Percentiles rank a stretch among this genome's conserved stretches.
These are phyloP conservation scores for Sedum album DNA, from an alignment of 164 flowering plant species.

Conservation along the genomic window DNA sequence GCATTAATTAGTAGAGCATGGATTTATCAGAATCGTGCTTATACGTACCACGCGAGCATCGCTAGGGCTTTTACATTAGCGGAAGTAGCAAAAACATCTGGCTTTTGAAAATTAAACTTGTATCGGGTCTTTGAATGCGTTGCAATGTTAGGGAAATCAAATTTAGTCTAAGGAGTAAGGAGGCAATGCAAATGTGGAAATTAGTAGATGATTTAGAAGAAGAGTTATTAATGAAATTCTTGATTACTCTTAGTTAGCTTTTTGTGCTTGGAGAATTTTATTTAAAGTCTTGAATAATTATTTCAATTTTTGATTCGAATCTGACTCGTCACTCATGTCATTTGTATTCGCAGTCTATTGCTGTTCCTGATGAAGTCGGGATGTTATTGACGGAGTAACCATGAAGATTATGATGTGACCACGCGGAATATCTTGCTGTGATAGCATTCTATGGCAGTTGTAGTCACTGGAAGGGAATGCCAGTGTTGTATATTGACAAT, in stretches of 20 bases:
- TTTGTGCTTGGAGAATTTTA: not conserved
- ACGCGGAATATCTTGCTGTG: not conserved
- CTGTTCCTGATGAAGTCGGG: not conserved
- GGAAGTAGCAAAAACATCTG: too few relatives aligned
- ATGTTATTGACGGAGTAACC: not conserved
- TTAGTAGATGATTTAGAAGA: not conserved
- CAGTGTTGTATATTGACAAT: not conserved
- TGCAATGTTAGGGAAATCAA: not conserved
- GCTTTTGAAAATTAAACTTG: not conserved
- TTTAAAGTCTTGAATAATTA: too few relatives aligned
- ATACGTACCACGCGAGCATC: too few relatives aligned
- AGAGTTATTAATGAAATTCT: not conserved
- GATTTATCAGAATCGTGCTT: not conserved
- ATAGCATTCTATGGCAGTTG: not conserved
- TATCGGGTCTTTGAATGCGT: not conserved
- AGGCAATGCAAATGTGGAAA: not conserved
- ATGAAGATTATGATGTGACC: not conserved
- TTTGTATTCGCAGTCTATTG: not conserved
- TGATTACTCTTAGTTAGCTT: not conserved
- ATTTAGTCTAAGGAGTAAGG: not conserved
- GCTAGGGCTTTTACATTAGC: too few relatives aligned
- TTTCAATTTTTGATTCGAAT: too few relatives aligned
- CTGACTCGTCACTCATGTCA: not conserved
- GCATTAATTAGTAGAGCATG: not conserved
- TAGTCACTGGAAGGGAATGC: not conserved